Base-by-base conservation (phyloP, 2,329 filamentous ascomycete genomes). In the Colletotrichum godetiae region DNA sequence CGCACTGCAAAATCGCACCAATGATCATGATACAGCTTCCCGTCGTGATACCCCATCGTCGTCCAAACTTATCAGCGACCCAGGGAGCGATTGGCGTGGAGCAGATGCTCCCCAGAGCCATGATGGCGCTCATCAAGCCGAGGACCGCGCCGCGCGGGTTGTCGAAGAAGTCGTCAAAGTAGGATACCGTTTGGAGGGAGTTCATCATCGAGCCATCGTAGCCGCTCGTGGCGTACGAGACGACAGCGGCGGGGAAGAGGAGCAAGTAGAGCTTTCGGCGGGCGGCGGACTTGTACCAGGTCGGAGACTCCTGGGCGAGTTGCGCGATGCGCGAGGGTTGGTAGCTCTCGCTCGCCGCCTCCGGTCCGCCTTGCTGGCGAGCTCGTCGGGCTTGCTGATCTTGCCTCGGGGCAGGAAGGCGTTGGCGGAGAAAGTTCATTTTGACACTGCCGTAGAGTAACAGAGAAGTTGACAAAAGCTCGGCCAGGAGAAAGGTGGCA, bases 161-260 rank as follows among this genome's bases (percentile, higher is more conserved):
- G 31, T 78, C 76, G 33, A 84, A 83, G 63, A 80, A 86, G n/a
- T 81, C 80, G 46, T 86, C 80, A 84, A 84, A 86, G 15, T 81
- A 79, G 0, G 80, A 76, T 0, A 86, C 78, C 0, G 83, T 80
- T 74, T 88, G 86, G 0, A 88, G 76, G 6, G 83, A 84, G 74
- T 88, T 88, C 81, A 88, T 86, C 82, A 88, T 86, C 22, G 82
- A 84, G 3, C 85, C 85, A 76, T 88, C 86, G 64, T 87, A 88
- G 1, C 86, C 86, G 68, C 84, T 86, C 5, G 87, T 88, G 33
- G 80, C 80, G 35, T 82, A 82, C 0, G 80, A 81, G 1, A 82
- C 78, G 52, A 83, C 79, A 33, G 79, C 78, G 1, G 81, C 81
- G 2, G 81, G 80, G 53, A 82, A 80, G 5, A 83, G 78, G 2